A percentile compares a stretch with the other conserved stretches of the same genome.
These are phyloP conservation scores for Roridomyces roridus DNA, from an alignment of 768 basidiomycete species.

Conservation along the genomic window DNA sequence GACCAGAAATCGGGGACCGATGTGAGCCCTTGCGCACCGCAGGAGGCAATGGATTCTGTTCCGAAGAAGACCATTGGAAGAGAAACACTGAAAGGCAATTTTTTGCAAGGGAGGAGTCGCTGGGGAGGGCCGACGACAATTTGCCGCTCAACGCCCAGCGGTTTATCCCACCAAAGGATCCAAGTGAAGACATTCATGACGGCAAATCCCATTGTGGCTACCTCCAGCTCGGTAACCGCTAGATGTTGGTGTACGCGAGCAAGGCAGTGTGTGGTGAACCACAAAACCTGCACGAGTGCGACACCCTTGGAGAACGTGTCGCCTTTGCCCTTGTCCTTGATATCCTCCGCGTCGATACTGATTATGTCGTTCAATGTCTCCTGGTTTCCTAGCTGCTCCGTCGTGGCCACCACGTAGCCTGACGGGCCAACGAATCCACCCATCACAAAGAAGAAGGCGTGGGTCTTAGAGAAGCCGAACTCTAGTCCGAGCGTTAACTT, in stretches of 20 bases:
- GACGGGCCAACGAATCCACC: slow-evolving; percentile 31
- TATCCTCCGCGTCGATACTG: slow-evolving; percentile 13
- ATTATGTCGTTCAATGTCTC: background rate
- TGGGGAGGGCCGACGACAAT: slow-evolving; percentile 14
- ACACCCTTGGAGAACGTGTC: slow-evolving; percentile 40
- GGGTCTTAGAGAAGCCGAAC: slow-evolving; percentile 7
- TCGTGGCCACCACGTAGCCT: slow-evolving; percentile 9
- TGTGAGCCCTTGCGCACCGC: too few relatives aligned
- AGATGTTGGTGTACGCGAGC: too few relatives aligned
- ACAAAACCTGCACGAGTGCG: slow-evolving; percentile 38
- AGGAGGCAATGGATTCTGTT: too few relatives aligned
- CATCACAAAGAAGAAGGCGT: slow-evolving; percentile 35
- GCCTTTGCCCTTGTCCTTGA: slow-evolving; percentile 37
- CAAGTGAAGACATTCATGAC: too few relatives aligned
- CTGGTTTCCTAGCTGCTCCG: slow-evolving; percentile 19
- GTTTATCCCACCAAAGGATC: slow-evolving; percentile 52
- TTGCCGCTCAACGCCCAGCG: slow-evolving; percentile 35
- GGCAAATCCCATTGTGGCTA: slow-evolving; percentile 41
- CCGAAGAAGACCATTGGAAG: too few relatives aligned
- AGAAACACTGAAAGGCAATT: too few relatives aligned
- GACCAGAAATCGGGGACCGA: too few relatives aligned
- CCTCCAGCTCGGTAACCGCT: slow-evolving; percentile 41
- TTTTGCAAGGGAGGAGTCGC: too few relatives aligned
- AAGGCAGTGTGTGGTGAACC: slow-evolving; percentile 41
- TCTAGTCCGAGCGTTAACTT: background rate